Base-by-base conservation (phyloP, 306 rosid genomes). In the Citrullus amarus region DNA sequence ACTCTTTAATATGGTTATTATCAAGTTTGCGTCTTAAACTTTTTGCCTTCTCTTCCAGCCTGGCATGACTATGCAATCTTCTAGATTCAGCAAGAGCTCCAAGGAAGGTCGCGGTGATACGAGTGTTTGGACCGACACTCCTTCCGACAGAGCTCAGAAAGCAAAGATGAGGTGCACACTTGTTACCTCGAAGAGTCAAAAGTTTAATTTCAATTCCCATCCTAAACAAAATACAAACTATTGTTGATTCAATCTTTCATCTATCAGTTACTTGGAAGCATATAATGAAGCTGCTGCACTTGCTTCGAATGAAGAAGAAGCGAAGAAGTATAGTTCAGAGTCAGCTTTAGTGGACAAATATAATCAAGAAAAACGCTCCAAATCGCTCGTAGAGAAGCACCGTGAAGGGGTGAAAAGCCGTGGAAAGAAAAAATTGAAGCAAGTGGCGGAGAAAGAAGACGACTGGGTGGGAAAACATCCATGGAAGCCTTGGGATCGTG, bases 401-500 rank as follows among this genome's bases (percentile, higher is more conserved):
- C 89, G 86, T 65, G 98, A 89, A 78, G 90, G 83, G 73, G 57
- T 63, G 72, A 56, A 81, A 41, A 66, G 87, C 85, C 84, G 78
- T 44, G 83, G 89, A 5, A 95, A 92, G 92, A 89, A 88, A 81
- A 95, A 88, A 79, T 81, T 90, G 3, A 88, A 84, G 84, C 78
- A 73, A 73, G 87, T 82, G 82, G 83, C 54, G 51, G 43, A 71
- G 76, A 38, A 68, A 17, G 89, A 87, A 76, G 93, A 91, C 78
- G 92, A 92, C 0, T 92, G 98, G 97, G 87, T 78, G 77, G 96
- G 93, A 80, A 87, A 91, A 76, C 99, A 95, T 87, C 99, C 97
- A 25, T 92, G 99, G 97, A 95, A 92, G 85, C 99, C 97, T 80
- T 92, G 93, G 93, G 97, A 95, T 85, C 93, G 99, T 74, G 97